phyloP scores from a whole-genome alignment of 202 grass and related monocot species.

The Setaria viridis region DNA sequence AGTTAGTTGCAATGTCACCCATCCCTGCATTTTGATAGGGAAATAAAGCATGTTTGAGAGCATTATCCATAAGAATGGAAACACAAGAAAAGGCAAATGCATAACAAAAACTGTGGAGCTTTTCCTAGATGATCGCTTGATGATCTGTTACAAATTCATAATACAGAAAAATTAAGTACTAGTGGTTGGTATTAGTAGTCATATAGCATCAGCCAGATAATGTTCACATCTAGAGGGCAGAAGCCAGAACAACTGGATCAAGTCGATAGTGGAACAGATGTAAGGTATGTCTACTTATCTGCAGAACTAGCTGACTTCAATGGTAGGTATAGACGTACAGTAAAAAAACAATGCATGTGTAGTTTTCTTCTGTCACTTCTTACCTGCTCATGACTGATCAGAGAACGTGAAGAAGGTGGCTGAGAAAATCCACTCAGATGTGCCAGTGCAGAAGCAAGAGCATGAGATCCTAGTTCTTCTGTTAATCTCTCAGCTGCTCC shows the following conservation, averaged over 20 bases:
- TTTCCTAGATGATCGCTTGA: conserved; percentile 35
- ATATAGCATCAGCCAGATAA: conserved; percentile 27
- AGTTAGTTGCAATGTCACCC: conserved; percentile 80
- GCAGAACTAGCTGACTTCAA: background rate
- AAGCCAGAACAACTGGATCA: conserved; percentile 21
- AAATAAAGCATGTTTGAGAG: conserved; percentile 20
- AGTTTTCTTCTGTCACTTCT: conserved; percentile 28
- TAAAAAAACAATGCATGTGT: conserved; percentile 28
- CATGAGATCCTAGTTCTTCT: conserved; percentile 77
- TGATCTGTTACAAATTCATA: background rate
- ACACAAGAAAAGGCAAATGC: conserved; percentile 35
- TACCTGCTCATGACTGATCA: conserved; percentile 96
- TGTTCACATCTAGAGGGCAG: conserved; percentile 25
- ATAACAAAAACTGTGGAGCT: conserved; percentile 29
- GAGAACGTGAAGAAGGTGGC: conserved; percentile 93
- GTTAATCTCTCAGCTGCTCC: conserved; percentile 75
- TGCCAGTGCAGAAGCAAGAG: conserved; percentile 93
- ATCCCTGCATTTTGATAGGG: conserved; percentile 69
- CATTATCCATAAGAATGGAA: conserved; percentile 19
- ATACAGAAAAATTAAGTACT: conserved; percentile 2
- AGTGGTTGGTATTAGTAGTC: background rate
- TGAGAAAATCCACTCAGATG: conserved; percentile 98
- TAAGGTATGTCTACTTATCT: conserved; percentile 15
- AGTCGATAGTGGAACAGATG: conserved; percentile 11
- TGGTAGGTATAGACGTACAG: conserved; percentile 17